Percentiles rank a stretch among this genome's conserved stretches.
phyloP scores from a whole-genome alignment of 768 basidiomycete species.

The Pleurotus cornucopiae region DNA sequence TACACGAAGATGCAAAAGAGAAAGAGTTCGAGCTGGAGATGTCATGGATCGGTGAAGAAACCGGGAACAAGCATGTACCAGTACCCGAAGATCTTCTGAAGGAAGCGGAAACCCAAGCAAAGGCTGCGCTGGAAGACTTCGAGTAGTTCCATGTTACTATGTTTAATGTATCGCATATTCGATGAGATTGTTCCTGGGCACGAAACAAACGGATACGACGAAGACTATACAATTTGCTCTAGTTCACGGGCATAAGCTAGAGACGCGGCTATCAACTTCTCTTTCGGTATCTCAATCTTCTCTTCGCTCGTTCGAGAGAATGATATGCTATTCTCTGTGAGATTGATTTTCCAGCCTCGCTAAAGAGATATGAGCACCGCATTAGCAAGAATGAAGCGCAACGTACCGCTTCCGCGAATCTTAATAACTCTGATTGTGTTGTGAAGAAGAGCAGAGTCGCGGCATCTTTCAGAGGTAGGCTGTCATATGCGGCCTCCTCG shows the following conservation, averaged over 20 bases:
- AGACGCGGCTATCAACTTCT: slow-evolving; percentile 76
- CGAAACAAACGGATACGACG: too few relatives aligned
- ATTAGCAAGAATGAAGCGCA: slow-evolving; percentile 17
- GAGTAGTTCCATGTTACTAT: slow-evolving; percentile 27
- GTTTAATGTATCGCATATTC: too few relatives aligned
- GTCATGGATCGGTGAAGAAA: slow-evolving; percentile 92
- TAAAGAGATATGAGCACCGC: slow-evolving; percentile 24
- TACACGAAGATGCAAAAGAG: slow-evolving; percentile 97
- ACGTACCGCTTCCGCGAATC: slow-evolving; percentile 77
- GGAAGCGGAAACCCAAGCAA: slow-evolving; percentile 86
- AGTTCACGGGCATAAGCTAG: slow-evolving; percentile 81
- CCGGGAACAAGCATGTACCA: slow-evolving; percentile 69
- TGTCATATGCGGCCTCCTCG: slow-evolving; percentile 91
- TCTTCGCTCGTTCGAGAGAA: slow-evolving; percentile 84
- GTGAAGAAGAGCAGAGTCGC: slow-evolving; percentile 90
- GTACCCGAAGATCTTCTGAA: slow-evolving; percentile 83
- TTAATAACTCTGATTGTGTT: slow-evolving; percentile 70
- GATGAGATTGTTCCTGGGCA: too few relatives aligned
- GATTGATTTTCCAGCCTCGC: slow-evolving; percentile 84
- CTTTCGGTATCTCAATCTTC: slow-evolving; percentile 79
- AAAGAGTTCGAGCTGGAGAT: slow-evolving; percentile 98
- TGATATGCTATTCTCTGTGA: slow-evolving; percentile 61
- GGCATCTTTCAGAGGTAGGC: slow-evolving; percentile 86
- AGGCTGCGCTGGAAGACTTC: slow-evolving; percentile 70
- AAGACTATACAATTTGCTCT: slow-evolving; percentile 81